Evolutionary conservation across 2,329 filamentous ascomycete species (phyloP), one percentile per base, ranked within the genome.

Genomic region (Fusarium sp.): DNA sequence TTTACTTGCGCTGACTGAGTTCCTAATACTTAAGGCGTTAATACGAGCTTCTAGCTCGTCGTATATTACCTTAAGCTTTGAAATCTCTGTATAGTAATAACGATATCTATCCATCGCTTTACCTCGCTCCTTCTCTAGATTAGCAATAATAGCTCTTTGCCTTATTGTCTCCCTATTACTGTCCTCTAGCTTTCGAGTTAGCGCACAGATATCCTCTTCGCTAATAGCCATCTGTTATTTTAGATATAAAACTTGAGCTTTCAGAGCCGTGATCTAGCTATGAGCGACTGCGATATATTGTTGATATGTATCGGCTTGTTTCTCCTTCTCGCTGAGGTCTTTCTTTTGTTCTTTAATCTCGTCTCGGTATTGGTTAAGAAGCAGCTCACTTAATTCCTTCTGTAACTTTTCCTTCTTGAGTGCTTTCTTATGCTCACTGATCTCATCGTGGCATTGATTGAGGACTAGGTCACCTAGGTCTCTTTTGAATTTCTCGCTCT

Each of bases 71-170:
- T 65, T 65, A 5, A 65, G 63, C 30, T 23, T 50, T 27, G 11
- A 32, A 20, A 65, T 65, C 45, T 65, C 14, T 59, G 18, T 25
- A 18, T 65, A 23, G 30, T 35, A 65, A 25, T n/a, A 65, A 39
- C 23, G 7, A 50, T 39, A 65, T 14, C 52, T 13, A 32, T 65
- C 63, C 18, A 65, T 50, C 35, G 63, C 63, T 35, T 65, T 39
- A 18, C 54, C 5, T 10, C 63, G 63, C 9, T 59, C 63, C 52
- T 39, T 65, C 63, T 59, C 52, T 1, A 65, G 39, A 2, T 32
- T 57, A 20, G 63, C 63, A 6, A 65, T 65, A 2, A 25, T 3
- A n/a, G 30, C 48, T 10, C 37, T 65, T 52, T 65, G 63, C 30
- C 52, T 65, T 20, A 11, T 39, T 13, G 37, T 65, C 27, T 65